Evolutionary conservation across 768 basidiomycete genomes (phyloP), one percentile per base, ranked within the genome.

Genomic region (Lyophyllum atratum): DNA sequence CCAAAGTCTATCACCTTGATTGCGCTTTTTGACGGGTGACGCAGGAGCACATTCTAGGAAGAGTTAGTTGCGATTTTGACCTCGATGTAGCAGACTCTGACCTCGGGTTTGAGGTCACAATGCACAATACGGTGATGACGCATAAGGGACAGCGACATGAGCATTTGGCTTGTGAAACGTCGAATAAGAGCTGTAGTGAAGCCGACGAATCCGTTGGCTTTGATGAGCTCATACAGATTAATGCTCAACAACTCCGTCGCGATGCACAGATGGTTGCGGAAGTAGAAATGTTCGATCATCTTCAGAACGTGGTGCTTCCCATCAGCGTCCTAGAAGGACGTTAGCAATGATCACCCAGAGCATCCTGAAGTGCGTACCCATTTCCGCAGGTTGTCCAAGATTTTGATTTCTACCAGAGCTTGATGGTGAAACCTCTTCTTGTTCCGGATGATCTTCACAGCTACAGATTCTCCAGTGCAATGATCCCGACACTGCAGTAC

Each of bases 1-100:
- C 97, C 97, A 70, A 99, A 99, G 72, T 99, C 97, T 62, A 99
- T 98, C 55, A 98, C 95, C 70, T 98, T 98, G 72, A 99, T 91
- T 2, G 87, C 94, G 66, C 94, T 96, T 78, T 95, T 97, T 2
- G 91, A 87, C 21, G 97, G 97, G 71, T 98, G 97, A 48, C 90
- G 87, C 54, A 99, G 77, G 0, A 98, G 78, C 40, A 99, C 92
- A 64, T 99, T 99, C 95, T 98, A 66, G 11, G 52, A 21, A 46
- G 14, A 49, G 22, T 50, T 51, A 29, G 52, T 45, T 22, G 43
- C 21, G 34, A 34, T 37, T 21, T 31, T 31, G 61, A 44, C 21
- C 40, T 39, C 54, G 26, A 46, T 14, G 21, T 19, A 19, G 26
- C 14, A 24, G 34, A 39, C 25, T 15, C 5, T 8, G 15, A 70